Base-by-base conservation (phyloP, 2,329 filamentous ascomycete genomes). In the Cercospora sp. region DNA sequence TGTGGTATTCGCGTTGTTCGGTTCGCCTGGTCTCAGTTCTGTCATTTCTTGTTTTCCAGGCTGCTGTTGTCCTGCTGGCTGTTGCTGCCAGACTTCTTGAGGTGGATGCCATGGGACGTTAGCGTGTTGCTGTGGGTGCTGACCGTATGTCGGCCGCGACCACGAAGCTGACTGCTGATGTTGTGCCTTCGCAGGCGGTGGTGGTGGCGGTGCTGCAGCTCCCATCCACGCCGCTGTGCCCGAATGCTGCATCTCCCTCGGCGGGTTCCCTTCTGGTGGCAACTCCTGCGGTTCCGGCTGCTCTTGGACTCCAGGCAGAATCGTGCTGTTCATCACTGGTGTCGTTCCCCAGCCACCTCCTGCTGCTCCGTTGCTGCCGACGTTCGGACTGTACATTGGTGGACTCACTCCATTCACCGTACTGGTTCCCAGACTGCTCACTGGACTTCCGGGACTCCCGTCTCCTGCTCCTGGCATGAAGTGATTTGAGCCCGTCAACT, bases 231-330 rank as follows among this genome's bases (percentile, higher is more conserved):
- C 30, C 3, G 59, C 59, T 60, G 40, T 33, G 20, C n/a, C 30
- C 26, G 23, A 23, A 36, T 60, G 45, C 30, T 45, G 28, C 36
- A 57, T 26, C 18, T 62, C 64, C 45, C 26, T 60, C 18, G 66
- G 59, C 4, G 66, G 63, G 33, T 63, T 68, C 6, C 66, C 66
- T 36, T 65, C 66, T 7, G 66, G 58, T 4, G 66, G 66, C 18
- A 68, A 30, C 36, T 68, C 66, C n/a, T 65, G 63, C 10, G 66
- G 58, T 30, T 65, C 66, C 30, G 57, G 64, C 64, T 65, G 57
- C 18, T 65, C 64, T 30, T 53, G 40, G 0, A 65, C 64, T 2
- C 58, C 57, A 12, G 64, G 64, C 28, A 65, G 45, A 10, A 36
- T 10, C 1, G 58, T 42, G 23, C 58, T 61, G 18, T 45, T 59